Evolutionary conservation across 2,329 filamentous ascomycete genomes (phyloP).

Genomic region (Fusarium xyrophilum): DNA sequence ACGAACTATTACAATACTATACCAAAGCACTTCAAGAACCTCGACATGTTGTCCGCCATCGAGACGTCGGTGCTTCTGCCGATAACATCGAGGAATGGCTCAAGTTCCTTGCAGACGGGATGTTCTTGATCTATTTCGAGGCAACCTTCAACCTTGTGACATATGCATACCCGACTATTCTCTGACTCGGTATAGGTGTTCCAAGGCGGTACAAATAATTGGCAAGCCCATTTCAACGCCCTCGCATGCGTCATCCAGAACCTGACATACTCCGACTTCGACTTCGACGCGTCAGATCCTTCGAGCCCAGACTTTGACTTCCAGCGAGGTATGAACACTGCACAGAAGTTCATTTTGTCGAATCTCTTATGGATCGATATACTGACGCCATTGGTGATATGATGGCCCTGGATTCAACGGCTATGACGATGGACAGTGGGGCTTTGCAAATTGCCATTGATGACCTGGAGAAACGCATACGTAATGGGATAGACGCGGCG

Average conservation of each 20-base stretch:
- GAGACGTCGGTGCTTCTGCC: slow-evolving; percentile 9
- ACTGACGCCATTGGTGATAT: slow-evolving; percentile 28
- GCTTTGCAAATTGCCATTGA: background rate
- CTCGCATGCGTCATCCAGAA: slow-evolving; percentile 19
- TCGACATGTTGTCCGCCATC: slow-evolving; percentile 24
- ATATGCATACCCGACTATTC: rapidly evolving
- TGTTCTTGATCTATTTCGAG: slow-evolving; percentile 41
- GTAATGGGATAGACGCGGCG: background rate
- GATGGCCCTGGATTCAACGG: background rate
- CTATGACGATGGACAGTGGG: rapidly evolving
- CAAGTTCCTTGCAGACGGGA: slow-evolving; percentile 39
- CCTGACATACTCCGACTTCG: slow-evolving; percentile 1
- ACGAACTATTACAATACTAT: slow-evolving; percentile 36
- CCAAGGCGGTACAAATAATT: slow-evolving; percentile 28
- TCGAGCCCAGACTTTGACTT: slow-evolving; percentile 8
- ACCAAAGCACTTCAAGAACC: slow-evolving; percentile 40
- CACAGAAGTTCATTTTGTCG: slow-evolving; percentile 26
- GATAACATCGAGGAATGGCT: slow-evolving; percentile 32
- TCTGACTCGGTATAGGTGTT: slow-evolving; percentile 11
- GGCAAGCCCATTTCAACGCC: slow-evolving; percentile 34
- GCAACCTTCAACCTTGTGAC: background rate
- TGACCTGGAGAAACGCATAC: background rate
- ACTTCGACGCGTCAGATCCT: background rate
- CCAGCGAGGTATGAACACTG: slow-evolving; percentile 23
- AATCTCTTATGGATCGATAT: slow-evolving; percentile 37